Evolutionary conservation across 2,329 filamentous ascomycete species (phyloP).

Genomic region (Geosmithia morbida): DNA sequence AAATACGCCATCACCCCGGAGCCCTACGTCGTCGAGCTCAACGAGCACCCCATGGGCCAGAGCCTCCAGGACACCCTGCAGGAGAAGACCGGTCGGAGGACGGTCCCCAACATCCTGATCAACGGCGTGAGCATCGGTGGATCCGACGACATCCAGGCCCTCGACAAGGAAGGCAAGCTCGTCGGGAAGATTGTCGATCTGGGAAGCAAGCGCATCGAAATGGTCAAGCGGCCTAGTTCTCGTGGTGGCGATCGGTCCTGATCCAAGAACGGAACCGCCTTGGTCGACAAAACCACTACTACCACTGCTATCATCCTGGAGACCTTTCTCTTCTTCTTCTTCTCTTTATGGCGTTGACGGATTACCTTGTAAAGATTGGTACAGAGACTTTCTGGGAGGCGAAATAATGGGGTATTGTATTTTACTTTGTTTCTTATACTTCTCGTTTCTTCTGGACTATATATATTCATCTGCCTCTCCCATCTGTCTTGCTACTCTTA

Average conservation of each 20-base stretch:
- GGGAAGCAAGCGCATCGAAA: conserved; percentile 47
- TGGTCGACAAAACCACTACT: neutral
- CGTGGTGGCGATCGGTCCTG: neutral
- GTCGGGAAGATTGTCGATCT: conserved; percentile 58
- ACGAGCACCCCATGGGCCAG: conserved; percentile 61
- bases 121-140: conserved; percentile 83
- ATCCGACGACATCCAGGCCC: conserved; percentile 65
- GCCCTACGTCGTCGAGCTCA: conserved; percentile 83
- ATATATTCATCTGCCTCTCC: too few relatives aligned
- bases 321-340: too few relatives aligned
- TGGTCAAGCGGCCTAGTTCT: neutral
- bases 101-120: conserved; percentile 85
- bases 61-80: conserved; percentile 58
- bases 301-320: neutral
- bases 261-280: too few relatives aligned
- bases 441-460: too few relatives aligned
- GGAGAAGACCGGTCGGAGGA: conserved; percentile 63
- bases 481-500: too few relatives aligned
- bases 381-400: too few relatives aligned
- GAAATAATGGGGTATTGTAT: too few relatives aligned
- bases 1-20: conserved; percentile 71
- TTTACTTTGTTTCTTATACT: too few relatives aligned
- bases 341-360: too few relatives aligned
- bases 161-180: conserved; percentile 54
- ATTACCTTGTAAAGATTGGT: too few relatives aligned